These are phyloP conservation scores for Cardamine occulta DNA, from an alignment of 345 rosid genomes.

Conservation along the genomic window DNA sequence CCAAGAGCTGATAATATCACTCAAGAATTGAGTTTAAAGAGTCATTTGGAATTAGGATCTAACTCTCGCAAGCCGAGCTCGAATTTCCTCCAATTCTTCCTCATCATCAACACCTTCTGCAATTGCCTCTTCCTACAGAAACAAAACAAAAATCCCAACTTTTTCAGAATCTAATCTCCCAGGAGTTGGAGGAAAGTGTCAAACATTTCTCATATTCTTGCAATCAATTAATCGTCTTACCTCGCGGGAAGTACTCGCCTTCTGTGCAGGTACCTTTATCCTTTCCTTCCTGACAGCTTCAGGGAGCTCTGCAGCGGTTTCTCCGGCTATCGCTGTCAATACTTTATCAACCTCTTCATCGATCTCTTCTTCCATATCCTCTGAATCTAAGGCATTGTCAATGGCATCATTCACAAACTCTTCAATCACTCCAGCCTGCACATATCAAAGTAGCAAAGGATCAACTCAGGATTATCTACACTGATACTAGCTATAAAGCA, in stretches of 20 bases:
- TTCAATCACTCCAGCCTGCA: slow-evolving; percentile 86
- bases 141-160: neutral
- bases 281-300: slow-evolving; percentile 80
- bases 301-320: slow-evolving; percentile 91
- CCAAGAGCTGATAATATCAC: neutral
- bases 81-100: slow-evolving; percentile 85
- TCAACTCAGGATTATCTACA: neutral
- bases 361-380: slow-evolving; percentile 89
- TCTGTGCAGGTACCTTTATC: slow-evolving; percentile 67
- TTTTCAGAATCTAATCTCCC: slow-evolving; percentile 13
- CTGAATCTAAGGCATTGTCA: slow-evolving; percentile 78
- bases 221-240: slow-evolving; percentile 37
- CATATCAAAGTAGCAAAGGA: slow-evolving; percentile 25
- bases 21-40: slow-evolving; percentile 8
- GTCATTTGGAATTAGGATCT: slow-evolving; percentile 57
- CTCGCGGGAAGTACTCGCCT: slow-evolving; percentile 62
- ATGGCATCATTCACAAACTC: slow-evolving; percentile 86
- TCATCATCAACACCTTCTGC: slow-evolving; percentile 87
- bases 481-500: neutral
- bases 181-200: neutral
- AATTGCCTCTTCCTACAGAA: slow-evolving; percentile 71
- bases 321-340: slow-evolving; percentile 89
- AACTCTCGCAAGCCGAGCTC: slow-evolving; percentile 90
- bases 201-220: neutral
- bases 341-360: slow-evolving; percentile 97